Base-by-base conservation (phyloP, 179 eudicot genomes). In the Corrigiola litoralis region DNA sequence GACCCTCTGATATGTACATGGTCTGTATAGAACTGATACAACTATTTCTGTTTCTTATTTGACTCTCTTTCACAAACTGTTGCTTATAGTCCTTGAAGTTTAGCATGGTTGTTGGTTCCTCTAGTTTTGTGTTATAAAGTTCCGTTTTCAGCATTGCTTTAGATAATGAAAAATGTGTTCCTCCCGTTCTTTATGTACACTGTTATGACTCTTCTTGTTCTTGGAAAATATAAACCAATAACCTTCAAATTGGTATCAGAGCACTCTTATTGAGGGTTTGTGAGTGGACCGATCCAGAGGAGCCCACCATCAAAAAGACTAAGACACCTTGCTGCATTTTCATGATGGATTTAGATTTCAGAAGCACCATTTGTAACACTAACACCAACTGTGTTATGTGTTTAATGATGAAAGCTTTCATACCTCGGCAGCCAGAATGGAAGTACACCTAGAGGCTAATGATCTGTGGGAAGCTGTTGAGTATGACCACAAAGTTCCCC, bases 401-500 rank as follows among this genome's bases (percentile, higher is more conserved):
- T 69, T 69, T 49, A 32, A 59, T 28, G 72, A 59, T 33, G 65
- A 69, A 62, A 69, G 60, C 14, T 69, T 59, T 38, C 60, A 60
- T 3, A 16, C 50, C 3, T 50, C 66, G 60, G 66, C 16, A 20
- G 72, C 29, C 20, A 38, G 66, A 20, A 69, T 69, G 72, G 59
- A 69, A 66, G 12, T 52, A 2, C 51, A 59, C 59, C 20, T 69
- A 5, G 66, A 69, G 40, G 72, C 60, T 34, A 47, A 48, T 11
- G 60, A 75, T 65, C 67, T 65, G 5, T 75, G 74, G 74, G 74
- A 75, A 24, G 71, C 58, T 23, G 66, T 57, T 12, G 70, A 69
- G 24, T 61, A 69, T 9, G 67, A 69, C n/a, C 58, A 47, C 51
- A 56, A 64, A 40, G 55, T 75, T 29, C 67, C 53, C 42, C 56